A percentile compares a stretch with the other conserved stretches of the same genome.
Conservation (phyloP, 2,329 filamentous ascomycete species). For the Tolypocladium pustulatum region DNA sequence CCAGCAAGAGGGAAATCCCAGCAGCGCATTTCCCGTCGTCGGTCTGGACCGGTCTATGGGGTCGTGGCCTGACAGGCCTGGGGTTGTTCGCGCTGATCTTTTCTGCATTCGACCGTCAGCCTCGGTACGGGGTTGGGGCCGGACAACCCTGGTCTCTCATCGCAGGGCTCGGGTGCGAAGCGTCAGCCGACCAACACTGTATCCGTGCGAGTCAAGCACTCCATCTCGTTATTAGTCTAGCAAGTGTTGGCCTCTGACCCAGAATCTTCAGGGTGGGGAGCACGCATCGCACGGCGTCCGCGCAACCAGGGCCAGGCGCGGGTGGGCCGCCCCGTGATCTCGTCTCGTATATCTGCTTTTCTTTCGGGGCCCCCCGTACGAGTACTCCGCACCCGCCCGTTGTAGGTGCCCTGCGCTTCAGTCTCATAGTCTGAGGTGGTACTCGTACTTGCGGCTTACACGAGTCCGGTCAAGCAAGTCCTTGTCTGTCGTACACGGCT, state of each 20-base stretch:
- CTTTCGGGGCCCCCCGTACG: background rate
- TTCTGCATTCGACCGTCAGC: background rate
- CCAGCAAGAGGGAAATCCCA: too few species aligned
- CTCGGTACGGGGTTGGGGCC: background rate
- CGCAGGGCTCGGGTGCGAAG: background rate
- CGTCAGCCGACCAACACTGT: background rate
- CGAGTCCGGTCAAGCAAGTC: background rate
- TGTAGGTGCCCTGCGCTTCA: too few species aligned
- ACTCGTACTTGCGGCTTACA: too few species aligned
- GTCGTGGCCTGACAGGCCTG: background rate
- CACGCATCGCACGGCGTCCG: too few species aligned
- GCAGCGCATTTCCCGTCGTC: background rate
- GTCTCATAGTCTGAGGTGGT: too few species aligned
- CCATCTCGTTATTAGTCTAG: too few species aligned
- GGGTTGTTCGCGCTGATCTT: background rate
- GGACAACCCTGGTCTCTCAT: background rate
- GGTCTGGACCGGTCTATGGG: background rate
- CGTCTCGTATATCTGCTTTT: background rate
- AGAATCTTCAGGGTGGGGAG: too few species aligned
- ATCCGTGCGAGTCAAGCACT: background rate
- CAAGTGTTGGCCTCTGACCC: too few species aligned
- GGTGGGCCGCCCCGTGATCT: too few species aligned
- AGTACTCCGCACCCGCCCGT: background rate
- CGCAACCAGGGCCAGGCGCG: too few species aligned
- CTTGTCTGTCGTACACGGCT: background rate